phyloP scores from a whole-genome alignment of 2,329 filamentous ascomycete species.

The Aspergillus niger region DNA sequence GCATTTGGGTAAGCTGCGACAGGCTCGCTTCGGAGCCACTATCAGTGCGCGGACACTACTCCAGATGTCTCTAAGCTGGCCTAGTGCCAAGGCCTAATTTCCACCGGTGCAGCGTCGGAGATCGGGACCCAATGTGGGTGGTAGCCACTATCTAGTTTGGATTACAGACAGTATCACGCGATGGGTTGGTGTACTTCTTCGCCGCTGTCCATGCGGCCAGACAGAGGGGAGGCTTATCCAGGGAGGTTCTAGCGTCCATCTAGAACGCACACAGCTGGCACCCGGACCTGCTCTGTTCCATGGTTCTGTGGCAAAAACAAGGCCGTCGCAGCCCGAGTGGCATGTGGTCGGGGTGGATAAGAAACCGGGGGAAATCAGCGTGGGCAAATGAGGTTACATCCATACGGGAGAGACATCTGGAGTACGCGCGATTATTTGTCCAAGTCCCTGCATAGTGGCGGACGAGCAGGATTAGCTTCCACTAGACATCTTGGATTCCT shows the following conservation, averaged over 20 bases:
- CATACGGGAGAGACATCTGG: not conserved
- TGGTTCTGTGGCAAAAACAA: not conserved
- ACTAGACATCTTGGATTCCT: no score
- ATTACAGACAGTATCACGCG: not conserved
- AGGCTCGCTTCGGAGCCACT: not conserved
- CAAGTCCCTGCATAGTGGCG: not conserved
- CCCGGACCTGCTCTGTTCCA: not conserved
- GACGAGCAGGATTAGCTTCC: not conserved
- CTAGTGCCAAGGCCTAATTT: not conserved
- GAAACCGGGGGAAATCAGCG: not conserved
- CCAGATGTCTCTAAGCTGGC: not conserved
- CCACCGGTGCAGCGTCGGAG: not conserved
- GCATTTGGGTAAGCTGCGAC: not conserved
- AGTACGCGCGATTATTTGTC: not conserved
- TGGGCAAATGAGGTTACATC: not conserved
- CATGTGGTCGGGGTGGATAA: not conserved
- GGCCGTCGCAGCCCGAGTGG: not conserved
- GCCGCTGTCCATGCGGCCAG: not conserved
- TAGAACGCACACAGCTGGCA: not conserved
- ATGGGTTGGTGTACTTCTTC: not conserved
- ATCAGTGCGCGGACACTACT: not conserved
- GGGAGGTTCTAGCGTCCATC: conserved; percentile 8
- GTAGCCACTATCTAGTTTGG: not conserved
- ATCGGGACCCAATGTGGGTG: not conserved
- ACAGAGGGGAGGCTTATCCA: not conserved